Conservation (phyloP, 1,284 basidiomycete genomes). For the Ustilago shanxiensis region DNA sequence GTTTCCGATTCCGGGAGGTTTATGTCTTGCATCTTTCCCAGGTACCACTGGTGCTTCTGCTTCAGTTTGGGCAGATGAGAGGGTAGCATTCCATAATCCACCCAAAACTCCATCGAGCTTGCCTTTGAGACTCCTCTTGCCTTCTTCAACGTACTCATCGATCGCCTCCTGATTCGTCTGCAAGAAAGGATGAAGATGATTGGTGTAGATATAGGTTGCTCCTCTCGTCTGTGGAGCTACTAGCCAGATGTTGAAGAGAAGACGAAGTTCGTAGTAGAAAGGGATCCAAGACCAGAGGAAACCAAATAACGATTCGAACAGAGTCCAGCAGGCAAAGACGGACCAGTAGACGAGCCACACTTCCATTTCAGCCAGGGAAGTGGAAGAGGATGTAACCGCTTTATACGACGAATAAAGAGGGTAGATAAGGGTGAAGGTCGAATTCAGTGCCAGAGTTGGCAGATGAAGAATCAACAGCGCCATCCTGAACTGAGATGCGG, state of each 20-base stretch:
- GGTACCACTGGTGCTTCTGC: background rate
- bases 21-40: slow-evolving; percentile 27
- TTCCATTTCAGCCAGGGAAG: slow-evolving; percentile 63
- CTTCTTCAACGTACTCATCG: slow-evolving; percentile 77
- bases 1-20: slow-evolving; percentile 13
- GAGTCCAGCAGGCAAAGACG: slow-evolving; percentile 52
- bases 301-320: slow-evolving; percentile 57
- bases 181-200: slow-evolving; percentile 83
- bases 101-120: slow-evolving; percentile 25
- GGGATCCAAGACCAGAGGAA: slow-evolving; percentile 66
- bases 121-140: slow-evolving; percentile 26
- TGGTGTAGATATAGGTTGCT: slow-evolving; percentile 81
- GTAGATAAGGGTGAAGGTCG: slow-evolving; percentile 53
- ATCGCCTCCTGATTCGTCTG: slow-evolving; percentile 82
- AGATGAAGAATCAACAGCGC: slow-evolving; percentile 55
- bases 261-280: slow-evolving; percentile 59
- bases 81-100: slow-evolving; percentile 20
- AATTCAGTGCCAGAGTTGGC: slow-evolving; percentile 53
- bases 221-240: slow-evolving; percentile 72
- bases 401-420: slow-evolving; percentile 65
- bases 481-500: slow-evolving; percentile 18
- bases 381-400: slow-evolving; percentile 47
- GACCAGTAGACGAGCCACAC: slow-evolving; percentile 67
- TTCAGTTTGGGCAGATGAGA: background rate
- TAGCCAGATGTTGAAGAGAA: slow-evolving; percentile 65